phyloP scores from a whole-genome alignment of 2,329 filamentous ascomycete genomes.

The Fusarium pilosicola region DNA sequence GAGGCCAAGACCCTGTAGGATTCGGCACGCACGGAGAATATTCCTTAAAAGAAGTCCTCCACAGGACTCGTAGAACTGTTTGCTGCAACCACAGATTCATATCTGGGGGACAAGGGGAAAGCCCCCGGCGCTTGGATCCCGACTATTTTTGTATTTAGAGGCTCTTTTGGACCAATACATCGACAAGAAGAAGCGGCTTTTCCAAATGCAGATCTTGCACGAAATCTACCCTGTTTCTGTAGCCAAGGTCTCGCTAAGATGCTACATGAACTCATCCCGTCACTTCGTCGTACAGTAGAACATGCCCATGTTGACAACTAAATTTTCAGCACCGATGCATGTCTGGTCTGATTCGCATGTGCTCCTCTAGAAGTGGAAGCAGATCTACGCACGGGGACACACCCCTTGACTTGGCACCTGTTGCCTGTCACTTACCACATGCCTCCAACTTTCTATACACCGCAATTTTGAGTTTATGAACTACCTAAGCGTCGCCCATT shows the following conservation, averaged over 20 bases:
- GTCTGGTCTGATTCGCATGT: slow-evolving; percentile 31
- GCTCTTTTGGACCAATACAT: slow-evolving; percentile 14
- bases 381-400: slow-evolving; percentile 29
- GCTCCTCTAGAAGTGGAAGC: slow-evolving; percentile 16
- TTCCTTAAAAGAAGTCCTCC: slow-evolving; percentile 14
- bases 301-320: slow-evolving; percentile 24
- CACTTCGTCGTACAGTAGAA: not conserved
- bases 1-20: slow-evolving; percentile 9
- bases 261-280: slow-evolving; percentile 21
- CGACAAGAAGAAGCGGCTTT: slow-evolving; percentile 25
- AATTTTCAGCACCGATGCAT: slow-evolving; percentile 27
- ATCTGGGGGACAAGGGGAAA: slow-evolving; percentile 4
- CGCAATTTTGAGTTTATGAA: slow-evolving; percentile 11
- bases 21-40: slow-evolving; percentile 31
- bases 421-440: slow-evolving; percentile 6
- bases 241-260: slow-evolving; percentile 27
- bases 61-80: slow-evolving; percentile 13
- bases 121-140: slow-evolving; percentile 27
- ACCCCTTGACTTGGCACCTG: slow-evolving; percentile 3
- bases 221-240: not conserved
- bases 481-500: not conserved
- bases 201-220: slow-evolving; percentile 10
- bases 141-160: slow-evolving; percentile 32
- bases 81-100: slow-evolving; percentile 21
- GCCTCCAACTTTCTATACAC: slow-evolving; percentile 15